phyloP scores from a whole-genome alignment of 2,329 filamentous ascomycete genomes.

The Fusarium torreyae region DNA sequence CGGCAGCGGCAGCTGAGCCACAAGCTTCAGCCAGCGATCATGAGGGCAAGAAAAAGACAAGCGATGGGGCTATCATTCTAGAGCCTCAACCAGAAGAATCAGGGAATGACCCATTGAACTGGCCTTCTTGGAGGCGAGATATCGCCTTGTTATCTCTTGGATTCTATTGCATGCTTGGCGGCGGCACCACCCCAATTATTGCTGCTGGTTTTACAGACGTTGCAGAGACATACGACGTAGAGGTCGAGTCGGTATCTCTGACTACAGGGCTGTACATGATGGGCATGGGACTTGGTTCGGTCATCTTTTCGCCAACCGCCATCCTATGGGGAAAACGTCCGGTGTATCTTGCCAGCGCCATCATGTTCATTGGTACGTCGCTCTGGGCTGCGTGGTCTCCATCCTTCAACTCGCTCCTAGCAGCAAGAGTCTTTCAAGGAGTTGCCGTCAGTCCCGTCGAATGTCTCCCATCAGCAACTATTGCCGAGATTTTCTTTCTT shows the following conservation, averaged over 20 bases:
- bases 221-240: conserved; percentile 74
- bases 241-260: conserved; percentile 81
- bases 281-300: conserved; percentile 87
- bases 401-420: conserved; percentile 82
- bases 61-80: conserved; percentile 86
- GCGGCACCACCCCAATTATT: conserved; percentile 91
- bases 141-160: conserved; percentile 84
- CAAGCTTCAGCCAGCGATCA: conserved; percentile 40
- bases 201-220: conserved; percentile 92
- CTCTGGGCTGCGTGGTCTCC: conserved; percentile 91
- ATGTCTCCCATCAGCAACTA: conserved; percentile 91
- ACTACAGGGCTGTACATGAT: conserved; percentile 96
- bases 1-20: conserved; percentile 11
- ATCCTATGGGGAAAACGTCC: conserved; percentile 93
- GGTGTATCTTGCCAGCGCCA: conserved; percentile 83
- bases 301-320: conserved; percentile 89
- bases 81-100: conserved; percentile 95
- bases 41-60: conserved; percentile 79
- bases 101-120: conserved; percentile 92
- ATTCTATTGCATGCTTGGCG: conserved; percentile 93
- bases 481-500: conserved; percentile 96
- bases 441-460: conserved; percentile 91
- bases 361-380: conserved; percentile 82
- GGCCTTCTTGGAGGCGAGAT: conserved; percentile 87
- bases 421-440: conserved; percentile 89